phyloP scores from a whole-genome alignment of 2,329 filamentous ascomycete species.

The Fusarium sororula region DNA sequence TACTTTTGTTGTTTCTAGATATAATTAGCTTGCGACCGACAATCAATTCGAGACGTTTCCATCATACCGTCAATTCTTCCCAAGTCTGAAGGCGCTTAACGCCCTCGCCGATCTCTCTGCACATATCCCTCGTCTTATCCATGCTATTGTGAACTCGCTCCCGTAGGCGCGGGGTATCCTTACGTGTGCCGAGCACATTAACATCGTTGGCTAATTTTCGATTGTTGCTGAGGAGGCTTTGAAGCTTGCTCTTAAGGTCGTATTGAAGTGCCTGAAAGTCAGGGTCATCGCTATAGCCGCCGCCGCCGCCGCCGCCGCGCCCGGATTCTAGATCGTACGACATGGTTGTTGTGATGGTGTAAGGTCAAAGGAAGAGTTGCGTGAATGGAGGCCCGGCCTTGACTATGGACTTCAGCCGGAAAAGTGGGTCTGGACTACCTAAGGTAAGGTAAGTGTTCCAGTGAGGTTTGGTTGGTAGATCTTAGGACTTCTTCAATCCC shows the following conservation, averaged over 20 bases:
- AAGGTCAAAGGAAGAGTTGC: neutral
- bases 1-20: conserved; percentile 90
- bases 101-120: conserved; percentile 92
- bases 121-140: conserved; percentile 85
- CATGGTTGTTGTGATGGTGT: conserved; percentile 61
- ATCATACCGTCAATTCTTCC: conserved; percentile 79
- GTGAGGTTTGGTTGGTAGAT: too few relatives aligned
- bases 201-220: conserved; percentile 86
- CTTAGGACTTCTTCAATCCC: neutral
- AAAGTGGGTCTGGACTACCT: neutral
- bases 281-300: conserved; percentile 90
- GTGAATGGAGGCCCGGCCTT: neutral
- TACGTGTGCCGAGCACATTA: conserved; percentile 84
- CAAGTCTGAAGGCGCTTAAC: conserved; percentile 90
- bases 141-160: conserved; percentile 90
- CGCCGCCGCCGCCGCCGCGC: conserved; percentile 67
- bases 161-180: conserved; percentile 89
- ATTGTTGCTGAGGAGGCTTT: conserved; percentile 88
- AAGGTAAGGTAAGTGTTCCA: too few relatives aligned
- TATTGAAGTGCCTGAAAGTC: conserved; percentile 87
- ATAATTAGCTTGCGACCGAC: conserved; percentile 25
- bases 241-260: conserved; percentile 86
- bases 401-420: neutral
- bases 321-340: conserved; percentile 92
- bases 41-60: neutral